A percentile compares a stretch with the other conserved stretches of the same genome.
phyloP scores from a whole-genome alignment of 345 rosid genomes.

The Turritis glabra region DNA sequence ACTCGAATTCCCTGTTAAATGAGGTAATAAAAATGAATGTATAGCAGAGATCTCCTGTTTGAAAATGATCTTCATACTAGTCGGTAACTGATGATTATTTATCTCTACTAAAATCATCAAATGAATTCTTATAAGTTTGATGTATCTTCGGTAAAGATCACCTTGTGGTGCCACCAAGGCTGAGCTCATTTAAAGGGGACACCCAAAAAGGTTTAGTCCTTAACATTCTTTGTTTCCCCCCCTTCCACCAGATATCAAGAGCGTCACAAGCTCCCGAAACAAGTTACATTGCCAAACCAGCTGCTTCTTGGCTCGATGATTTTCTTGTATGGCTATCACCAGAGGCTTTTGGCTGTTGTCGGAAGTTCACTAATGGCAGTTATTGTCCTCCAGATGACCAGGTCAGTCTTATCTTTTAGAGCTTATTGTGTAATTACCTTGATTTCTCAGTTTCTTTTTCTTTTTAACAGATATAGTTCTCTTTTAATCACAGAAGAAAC shows the following conservation, averaged over 20 bases:
- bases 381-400: constrained; percentile 98
- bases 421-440: constrained; percentile 14
- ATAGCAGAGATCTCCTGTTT: not conserved
- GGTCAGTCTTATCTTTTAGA: constrained; percentile 49
- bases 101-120: constrained; percentile 11
- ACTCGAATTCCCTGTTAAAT: constrained; percentile 79
- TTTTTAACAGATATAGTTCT: not conserved
- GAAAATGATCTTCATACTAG: constrained; percentile 6
- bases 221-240: constrained; percentile 9
- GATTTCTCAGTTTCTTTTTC: constrained; percentile 5
- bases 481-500: constrained; percentile 1
- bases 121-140: constrained; percentile 20
- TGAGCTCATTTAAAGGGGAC: constrained; percentile 15
- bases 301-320: constrained; percentile 98
- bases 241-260: constrained; percentile 68
- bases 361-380: constrained; percentile 73
- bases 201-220: constrained; percentile 4
- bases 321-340: constrained; percentile 94
- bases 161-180: constrained; percentile 20
- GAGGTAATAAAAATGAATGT: constrained; percentile 52
- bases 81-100: constrained; percentile 12
- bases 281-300: constrained; percentile 96
- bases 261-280: constrained; percentile 72
- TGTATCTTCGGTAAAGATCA: constrained; percentile 29
- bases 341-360: constrained; percentile 93